Conservation (phyloP, 805 yeast species). For the Candida yuanshanica region DNA sequence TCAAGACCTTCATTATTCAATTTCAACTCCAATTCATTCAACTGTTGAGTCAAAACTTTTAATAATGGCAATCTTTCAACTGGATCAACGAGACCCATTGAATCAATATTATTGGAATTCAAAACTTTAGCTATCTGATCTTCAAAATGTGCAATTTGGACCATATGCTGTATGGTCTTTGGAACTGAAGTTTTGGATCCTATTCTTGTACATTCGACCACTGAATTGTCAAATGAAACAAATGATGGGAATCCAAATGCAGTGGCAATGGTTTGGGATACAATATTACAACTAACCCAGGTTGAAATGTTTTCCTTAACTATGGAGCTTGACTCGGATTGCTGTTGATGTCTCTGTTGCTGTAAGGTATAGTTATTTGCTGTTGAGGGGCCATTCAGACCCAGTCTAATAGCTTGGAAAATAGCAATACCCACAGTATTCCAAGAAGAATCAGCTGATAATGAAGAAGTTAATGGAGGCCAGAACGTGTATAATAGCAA, state of each 20-base stretch:
- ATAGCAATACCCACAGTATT: conserved; percentile 90
- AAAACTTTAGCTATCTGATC: conserved; percentile 77
- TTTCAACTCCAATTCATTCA: conserved; percentile 69
- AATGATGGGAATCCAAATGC: conserved; percentile 94
- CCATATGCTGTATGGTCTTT: conserved; percentile 55
- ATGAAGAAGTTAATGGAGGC: conserved; percentile 94
- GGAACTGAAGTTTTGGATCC: conserved; percentile 24
- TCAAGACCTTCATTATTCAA: conserved; percentile 48
- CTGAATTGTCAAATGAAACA: conserved; percentile 74
- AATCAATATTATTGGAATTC: conserved; percentile 63
- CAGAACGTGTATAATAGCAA: conserved; percentile 82
- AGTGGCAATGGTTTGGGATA: conserved; percentile 84
- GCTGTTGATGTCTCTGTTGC: too few relatives aligned
- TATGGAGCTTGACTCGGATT: conserved; percentile 27
- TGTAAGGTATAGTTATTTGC: conserved; percentile 38
- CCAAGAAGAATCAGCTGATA: conserved; percentile 95
- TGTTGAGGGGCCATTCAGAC: conserved; percentile 75
- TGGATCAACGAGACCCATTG: conserved; percentile 57
- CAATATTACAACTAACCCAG: conserved; percentile 91
- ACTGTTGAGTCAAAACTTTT: conserved; percentile 61
- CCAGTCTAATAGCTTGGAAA: conserved; percentile 88
- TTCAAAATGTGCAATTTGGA: conserved; percentile 79
- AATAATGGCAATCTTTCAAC: conserved; percentile 72
- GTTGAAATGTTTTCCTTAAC: conserved; percentile 78
- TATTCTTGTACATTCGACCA: conserved; percentile 47